Percentiles rank a stretch among this genome's conserved stretches.
These are phyloP conservation scores for Capsicum pubescens DNA, from an alignment of 257 asterid genomes.

Conservation along the genomic window DNA sequence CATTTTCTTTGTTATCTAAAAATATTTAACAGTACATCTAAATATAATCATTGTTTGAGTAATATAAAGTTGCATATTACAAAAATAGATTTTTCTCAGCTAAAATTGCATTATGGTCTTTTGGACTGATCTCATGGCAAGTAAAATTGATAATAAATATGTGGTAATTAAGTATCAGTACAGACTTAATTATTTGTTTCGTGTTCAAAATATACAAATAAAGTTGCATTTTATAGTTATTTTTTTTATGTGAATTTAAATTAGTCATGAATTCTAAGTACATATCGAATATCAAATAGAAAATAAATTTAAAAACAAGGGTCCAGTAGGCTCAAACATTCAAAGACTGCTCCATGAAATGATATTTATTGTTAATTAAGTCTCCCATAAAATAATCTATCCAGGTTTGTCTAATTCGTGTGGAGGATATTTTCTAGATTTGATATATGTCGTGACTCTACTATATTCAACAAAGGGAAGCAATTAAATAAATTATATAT, in stretches of 20 bases:
- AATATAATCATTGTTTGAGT: background rate
- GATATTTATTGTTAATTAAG: background rate
- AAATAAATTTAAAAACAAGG: background rate
- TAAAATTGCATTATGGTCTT: background rate
- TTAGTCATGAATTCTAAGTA: background rate
- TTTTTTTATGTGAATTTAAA: no score
- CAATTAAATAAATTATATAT: background rate
- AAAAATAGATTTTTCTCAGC: no score
- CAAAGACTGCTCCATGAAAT: background rate
- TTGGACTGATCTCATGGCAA: background rate
- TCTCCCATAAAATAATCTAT: background rate
- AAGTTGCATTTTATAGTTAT: background rate
- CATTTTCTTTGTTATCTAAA: no score
- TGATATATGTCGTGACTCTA: background rate
- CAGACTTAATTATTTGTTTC: no score
- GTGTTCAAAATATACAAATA: background rate
- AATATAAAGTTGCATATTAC: no score
- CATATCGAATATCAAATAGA: rapidly evolving
- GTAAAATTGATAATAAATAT: no score
- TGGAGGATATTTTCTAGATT: background rate
- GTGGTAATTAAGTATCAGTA: no score
- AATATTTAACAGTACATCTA: background rate
- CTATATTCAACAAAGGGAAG: background rate
- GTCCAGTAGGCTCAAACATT: background rate
- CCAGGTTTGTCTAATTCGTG: background rate